A percentile compares a stretch with the other conserved stretches of the same genome.
These are phyloP conservation scores for Pyrrhoderma noxium DNA, from an alignment of 1,284 basidiomycete species.

Conservation along the genomic window DNA sequence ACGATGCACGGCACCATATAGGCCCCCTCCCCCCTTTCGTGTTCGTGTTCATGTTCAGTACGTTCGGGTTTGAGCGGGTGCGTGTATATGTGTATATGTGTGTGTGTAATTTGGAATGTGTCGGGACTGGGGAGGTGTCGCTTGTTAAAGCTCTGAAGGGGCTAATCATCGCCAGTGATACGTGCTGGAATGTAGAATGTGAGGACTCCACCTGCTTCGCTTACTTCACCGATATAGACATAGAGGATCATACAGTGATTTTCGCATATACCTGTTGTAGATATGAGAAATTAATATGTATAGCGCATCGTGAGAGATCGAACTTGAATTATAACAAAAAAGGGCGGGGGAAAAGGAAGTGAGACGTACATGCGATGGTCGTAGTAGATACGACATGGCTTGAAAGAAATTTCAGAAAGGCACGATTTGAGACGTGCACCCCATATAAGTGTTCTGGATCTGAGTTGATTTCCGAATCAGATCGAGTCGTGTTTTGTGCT, in stretches of 20 bases:
- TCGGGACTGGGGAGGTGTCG: too few species aligned
- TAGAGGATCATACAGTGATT: constrained; percentile 84
- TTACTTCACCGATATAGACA: constrained; percentile 81
- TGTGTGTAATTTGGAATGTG: too few species aligned
- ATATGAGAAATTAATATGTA: constrained; percentile 6
- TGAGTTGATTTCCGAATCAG: constrained; percentile 22
- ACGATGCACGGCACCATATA: too few species aligned
- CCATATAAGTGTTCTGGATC: constrained; percentile 54
- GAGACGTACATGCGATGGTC: constrained; percentile 73
- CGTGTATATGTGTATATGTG: too few species aligned
- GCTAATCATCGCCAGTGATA: constrained; percentile 14
- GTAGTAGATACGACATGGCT: constrained; percentile 80
- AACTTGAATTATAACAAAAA: too few species aligned
- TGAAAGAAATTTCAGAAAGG: constrained; percentile 78
- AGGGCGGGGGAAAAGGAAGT: background rate
- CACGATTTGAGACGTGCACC: constrained; percentile 66
- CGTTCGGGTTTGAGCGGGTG: too few species aligned
- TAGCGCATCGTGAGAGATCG: too few species aligned
- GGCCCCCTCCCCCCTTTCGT: too few species aligned
- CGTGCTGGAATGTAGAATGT: constrained; percentile 80
- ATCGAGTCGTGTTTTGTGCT: constrained; percentile 21
- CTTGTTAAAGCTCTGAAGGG: too few species aligned
- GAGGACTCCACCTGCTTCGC: constrained; percentile 77
- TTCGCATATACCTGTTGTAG: constrained; percentile 66
- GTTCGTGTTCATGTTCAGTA: too few species aligned